phyloP scores from a whole-genome alignment of 345 rosid genomes.

The Murraya koenigii region DNA sequence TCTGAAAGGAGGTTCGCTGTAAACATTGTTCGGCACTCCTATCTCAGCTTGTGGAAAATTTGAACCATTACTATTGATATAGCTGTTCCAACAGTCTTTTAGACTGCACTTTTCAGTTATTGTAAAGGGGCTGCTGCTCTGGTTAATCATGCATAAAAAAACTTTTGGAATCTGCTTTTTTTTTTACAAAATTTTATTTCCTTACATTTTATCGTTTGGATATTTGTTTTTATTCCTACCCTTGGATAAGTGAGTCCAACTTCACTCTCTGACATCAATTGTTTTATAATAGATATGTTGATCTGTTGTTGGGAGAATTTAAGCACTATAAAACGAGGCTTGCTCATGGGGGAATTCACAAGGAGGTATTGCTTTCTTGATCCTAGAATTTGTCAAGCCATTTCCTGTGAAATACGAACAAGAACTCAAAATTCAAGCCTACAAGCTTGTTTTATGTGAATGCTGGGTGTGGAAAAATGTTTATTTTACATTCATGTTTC shows the following conservation, averaged over 20 bases:
- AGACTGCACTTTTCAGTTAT: neutral
- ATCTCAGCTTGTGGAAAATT: neutral
- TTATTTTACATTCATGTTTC: neutral
- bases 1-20: neutral
- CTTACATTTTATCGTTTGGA: neutral
- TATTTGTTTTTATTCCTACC: constrained; percentile 3
- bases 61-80: neutral
- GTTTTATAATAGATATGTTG: constrained; percentile 73
- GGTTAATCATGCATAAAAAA: neutral
- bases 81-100: constrained; percentile 3
- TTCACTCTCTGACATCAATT: neutral
- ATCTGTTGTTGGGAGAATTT: constrained; percentile 91
- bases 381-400: neutral
- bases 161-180: neutral
- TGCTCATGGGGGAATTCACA: constrained; percentile 79
- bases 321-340: constrained; percentile 94
- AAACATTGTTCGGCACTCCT: neutral
- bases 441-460: neutral
- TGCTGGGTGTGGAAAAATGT: neutral
- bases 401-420: neutral
- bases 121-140: neutral
- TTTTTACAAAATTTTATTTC: neutral
- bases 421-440: neutral
- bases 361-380: constrained; percentile 61
- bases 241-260: neutral